phyloP scores from a whole-genome alignment of 352 stramenopile genomes.

The Globisporangium megalacanthum region DNA sequence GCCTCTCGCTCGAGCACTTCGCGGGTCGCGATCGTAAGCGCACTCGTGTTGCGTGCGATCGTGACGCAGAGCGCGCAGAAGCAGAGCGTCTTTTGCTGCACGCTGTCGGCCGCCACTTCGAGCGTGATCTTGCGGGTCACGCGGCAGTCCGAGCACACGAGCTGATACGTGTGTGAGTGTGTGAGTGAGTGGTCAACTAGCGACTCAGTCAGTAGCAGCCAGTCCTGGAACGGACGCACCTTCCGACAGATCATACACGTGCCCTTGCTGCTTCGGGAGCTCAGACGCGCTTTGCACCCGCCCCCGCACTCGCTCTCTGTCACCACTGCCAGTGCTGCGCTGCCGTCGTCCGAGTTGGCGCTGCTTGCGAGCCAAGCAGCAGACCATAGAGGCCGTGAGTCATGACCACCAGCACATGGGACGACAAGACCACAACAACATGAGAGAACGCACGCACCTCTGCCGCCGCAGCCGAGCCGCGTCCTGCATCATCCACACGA shows the following conservation, averaged over 20 bases:
- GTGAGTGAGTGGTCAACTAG: neutral
- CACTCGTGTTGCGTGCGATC: conserved; percentile 25
- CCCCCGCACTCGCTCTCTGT: conserved; percentile 24
- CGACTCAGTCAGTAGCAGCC: neutral
- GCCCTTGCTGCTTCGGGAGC: conserved; percentile 15
- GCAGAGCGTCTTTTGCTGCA: conserved; percentile 24
- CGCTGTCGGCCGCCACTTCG: conserved; percentile 18
- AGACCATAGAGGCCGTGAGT: too few species aligned
- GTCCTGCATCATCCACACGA: conserved; percentile 41
- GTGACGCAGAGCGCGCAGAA: conserved; percentile 35
- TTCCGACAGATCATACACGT: conserved; percentile 35
- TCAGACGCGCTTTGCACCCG: conserved; percentile 27
- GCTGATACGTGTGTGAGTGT: conserved; percentile 10
- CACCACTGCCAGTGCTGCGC: neutral
- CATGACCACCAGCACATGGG: neutral
- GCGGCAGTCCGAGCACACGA: conserved; percentile 33
- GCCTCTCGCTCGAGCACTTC: conserved; percentile 12
- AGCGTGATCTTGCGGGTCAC: conserved; percentile 32
- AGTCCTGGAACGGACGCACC: conserved; percentile 14
- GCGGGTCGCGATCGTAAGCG: conserved; percentile 22
- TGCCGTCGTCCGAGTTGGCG: neutral
- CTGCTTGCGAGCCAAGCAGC: neutral
- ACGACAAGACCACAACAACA: neutral
- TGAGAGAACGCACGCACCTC: neutral
- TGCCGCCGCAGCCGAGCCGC: conserved; percentile 20